Evolutionary conservation across 805 yeast species (phyloP).

Genomic region (Pichia sporocuriosa): DNA sequence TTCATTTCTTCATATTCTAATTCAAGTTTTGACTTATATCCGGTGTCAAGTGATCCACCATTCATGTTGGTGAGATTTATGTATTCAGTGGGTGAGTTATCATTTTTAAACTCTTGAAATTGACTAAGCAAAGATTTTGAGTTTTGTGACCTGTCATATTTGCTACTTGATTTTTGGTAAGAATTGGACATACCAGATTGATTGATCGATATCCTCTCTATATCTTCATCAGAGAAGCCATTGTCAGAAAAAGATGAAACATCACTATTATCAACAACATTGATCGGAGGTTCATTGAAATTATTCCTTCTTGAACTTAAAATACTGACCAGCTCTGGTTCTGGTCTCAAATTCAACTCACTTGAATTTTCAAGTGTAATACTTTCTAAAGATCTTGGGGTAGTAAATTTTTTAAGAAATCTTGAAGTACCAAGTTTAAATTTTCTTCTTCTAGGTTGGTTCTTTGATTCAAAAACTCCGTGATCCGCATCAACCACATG

Average conservation of each 20-base stretch:
- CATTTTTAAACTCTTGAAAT: too few relatives aligned
- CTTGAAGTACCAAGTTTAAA: conserved; percentile 2
- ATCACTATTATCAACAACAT: background rate
- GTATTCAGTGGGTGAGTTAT: too few relatives aligned
- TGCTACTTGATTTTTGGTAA: too few relatives aligned
- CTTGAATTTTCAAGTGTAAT: background rate
- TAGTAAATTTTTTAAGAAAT: background rate
- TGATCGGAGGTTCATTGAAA: background rate
- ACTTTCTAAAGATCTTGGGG: background rate
- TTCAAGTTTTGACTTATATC: conserved; percentile 7
- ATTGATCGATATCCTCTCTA: too few relatives aligned
- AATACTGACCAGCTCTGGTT: conserved; percentile 7
- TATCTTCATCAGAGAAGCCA: too few relatives aligned
- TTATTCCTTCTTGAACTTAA: background rate
- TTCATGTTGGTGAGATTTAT: too few relatives aligned
- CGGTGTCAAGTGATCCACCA: background rate
- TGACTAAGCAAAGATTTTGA: background rate
- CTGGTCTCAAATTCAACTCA: conserved; percentile 5
- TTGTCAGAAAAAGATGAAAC: too few relatives aligned
- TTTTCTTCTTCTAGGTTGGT: background rate
- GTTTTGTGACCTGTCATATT: background rate
- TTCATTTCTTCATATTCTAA: conserved; percentile 8
- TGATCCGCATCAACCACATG: conserved; percentile 13
- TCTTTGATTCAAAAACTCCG: conserved; percentile 12
- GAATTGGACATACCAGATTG: too few relatives aligned